Base-by-base conservation (phyloP, 441 rosid species). In the Arabidopsis lyrata region DNA sequence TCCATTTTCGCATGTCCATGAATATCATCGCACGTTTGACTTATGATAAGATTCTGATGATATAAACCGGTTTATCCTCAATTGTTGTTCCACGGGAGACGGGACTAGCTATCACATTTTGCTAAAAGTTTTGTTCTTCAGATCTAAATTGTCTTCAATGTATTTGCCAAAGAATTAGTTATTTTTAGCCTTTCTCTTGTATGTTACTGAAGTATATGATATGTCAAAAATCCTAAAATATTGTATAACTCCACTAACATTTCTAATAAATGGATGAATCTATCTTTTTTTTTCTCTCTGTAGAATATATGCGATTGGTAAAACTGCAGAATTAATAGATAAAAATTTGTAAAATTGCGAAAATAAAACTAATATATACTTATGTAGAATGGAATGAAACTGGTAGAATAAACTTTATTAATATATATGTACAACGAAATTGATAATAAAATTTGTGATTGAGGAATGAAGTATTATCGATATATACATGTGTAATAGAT, bases 11-110 rank as follows among this genome's bases (percentile, higher is more conserved):
- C 66, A 38, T 57, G 60, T 65, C 60, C 49, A 35, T 66, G 47
- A 20, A 63, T 64, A 63, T 64, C 77, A 58, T 56, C 66, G 24
- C 59, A 66, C 7, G 66, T 57, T 65, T 65, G 60, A 56, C 20
- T 63, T 38, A 12, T 4, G 55, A 5, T 13, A 27, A 38, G n/a
- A 38, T 15, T 54, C 4, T 29, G 31, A 12, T 13, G 53, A 38
- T 53, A 38, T 66, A 10, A 18, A 5, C 13, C 5, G 27, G 22
- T 13, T 20, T 36, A 27, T 24, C 14, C 27, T 14, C 24, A 22
- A 35, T 3, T 45, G 5, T 36, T 45, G 5, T 35, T 57, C 10
- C 34, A 39, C 12, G 14, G 18, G 29, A 13, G n/a, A n/a, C n/a
- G n/a, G n/a, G n/a, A n/a, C 12, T 36, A 9, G 41, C 20, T 47